These are phyloP conservation scores for Cadophora sp. DNA, from an alignment of 2,329 filamentous ascomycete genomes.

Conservation along the genomic window DNA sequence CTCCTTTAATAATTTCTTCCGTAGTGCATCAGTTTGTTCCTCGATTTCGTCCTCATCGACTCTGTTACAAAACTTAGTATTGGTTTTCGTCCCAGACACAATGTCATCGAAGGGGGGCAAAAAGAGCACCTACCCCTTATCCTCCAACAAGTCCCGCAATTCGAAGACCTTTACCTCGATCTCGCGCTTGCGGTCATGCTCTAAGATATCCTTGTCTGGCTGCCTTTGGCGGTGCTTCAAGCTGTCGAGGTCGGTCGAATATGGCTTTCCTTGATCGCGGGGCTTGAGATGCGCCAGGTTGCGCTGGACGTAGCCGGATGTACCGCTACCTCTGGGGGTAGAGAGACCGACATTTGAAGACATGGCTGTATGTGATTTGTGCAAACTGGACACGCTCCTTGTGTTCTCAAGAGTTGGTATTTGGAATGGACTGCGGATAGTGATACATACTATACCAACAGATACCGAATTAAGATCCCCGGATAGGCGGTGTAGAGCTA, in stretches of 20 bases:
- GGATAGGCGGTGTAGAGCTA: conserved; percentile 28
- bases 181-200: conserved; percentile 90
- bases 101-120: background rate
- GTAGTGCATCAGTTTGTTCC: conserved; percentile 68
- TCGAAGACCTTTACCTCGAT: conserved; percentile 95
- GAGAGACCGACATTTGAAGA: conserved; percentile 96
- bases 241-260: conserved; percentile 69
- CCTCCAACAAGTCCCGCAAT: conserved; percentile 87
- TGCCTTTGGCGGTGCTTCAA: conserved; percentile 80
- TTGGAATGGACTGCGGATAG: background rate
- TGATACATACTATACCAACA: too few species aligned
- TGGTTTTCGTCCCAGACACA: conserved; percentile 15
- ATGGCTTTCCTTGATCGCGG: conserved; percentile 73
- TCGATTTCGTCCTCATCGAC: conserved; percentile 93
- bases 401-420: background rate
- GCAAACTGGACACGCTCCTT: background rate
- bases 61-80: conserved; percentile 48
- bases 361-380: conserved; percentile 64
- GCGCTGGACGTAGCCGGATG: conserved; percentile 96
- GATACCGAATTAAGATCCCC: background rate
- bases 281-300: conserved; percentile 89
- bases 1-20: conserved; percentile 63
- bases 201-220: conserved; percentile 90
- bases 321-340: conserved; percentile 93
- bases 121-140: conserved; percentile 69